Conservation (phyloP, 2,329 filamentous ascomycete genomes). For the Trichoderma asperellum region DNA sequence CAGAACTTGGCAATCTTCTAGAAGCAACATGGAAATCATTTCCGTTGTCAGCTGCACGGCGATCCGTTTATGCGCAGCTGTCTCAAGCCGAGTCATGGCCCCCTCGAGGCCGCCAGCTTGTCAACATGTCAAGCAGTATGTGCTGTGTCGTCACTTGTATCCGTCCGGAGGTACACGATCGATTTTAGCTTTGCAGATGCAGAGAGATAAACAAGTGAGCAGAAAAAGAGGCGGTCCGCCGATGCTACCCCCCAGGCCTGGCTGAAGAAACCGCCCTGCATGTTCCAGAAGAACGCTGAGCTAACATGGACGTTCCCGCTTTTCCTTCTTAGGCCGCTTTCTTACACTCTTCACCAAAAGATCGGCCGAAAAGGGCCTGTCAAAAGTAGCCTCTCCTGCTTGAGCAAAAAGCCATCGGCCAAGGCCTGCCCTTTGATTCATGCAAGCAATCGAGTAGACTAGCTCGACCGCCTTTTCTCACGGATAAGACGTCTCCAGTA, state of each 20-base stretch:
- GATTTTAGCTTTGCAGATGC: neutral
- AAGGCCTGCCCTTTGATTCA: neutral
- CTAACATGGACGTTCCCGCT: constrained; percentile 7
- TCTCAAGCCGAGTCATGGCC: constrained; percentile 21
- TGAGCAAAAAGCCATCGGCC: constrained; percentile 6
- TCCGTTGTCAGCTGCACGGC: neutral
- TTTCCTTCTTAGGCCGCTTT: neutral
- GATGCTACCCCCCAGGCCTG: constrained; percentile 15
- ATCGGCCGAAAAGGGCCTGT: constrained; percentile 6
- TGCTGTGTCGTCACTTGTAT: neutral
- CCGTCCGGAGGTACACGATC: neutral
- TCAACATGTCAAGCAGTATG: neutral
- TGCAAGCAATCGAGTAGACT: neutral
- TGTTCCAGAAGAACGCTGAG: constrained; percentile 21
- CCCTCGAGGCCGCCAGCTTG: neutral
- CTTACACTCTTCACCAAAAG: neutral
- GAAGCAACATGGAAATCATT: constrained; percentile 12
- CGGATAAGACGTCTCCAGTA: neutral
- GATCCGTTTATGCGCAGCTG: neutral
- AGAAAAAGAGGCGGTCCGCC: constrained; percentile 13
- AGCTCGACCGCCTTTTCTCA: neutral
- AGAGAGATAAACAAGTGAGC: neutral
- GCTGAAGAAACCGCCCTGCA: constrained; percentile 26
- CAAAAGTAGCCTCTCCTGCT: neutral
- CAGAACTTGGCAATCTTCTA: constrained; percentile 5